Percentiles rank a stretch among this genome's conserved stretches.
Conservation (phyloP, 139 green algal species). For the Trebouxia sp. region DNA sequence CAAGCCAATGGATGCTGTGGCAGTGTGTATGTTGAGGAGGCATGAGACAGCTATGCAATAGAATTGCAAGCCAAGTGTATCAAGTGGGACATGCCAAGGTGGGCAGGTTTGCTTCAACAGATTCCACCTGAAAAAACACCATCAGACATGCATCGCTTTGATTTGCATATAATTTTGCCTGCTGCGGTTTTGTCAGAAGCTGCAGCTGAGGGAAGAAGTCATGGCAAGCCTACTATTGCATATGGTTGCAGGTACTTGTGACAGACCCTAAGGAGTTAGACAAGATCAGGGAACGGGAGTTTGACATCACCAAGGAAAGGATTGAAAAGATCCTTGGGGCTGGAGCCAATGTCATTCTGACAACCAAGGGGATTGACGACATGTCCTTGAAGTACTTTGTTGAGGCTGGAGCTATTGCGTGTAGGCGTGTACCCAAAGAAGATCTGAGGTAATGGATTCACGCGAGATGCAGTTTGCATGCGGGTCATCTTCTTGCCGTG, state of each 20-base stretch:
- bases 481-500: no score
- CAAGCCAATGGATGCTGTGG: no score
- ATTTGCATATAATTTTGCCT: not conserved
- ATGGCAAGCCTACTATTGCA: not conserved
- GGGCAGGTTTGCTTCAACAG: no score
- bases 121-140: no score
- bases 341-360: slow-evolving; percentile 97
- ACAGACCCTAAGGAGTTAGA: slow-evolving; percentile 96
- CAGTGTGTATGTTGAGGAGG: no score
- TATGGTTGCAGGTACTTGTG: slow-evolving; percentile 81
- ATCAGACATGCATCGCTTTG: no score
- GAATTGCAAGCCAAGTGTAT: no score
- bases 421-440: slow-evolving; percentile 91
- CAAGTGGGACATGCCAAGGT: no score
- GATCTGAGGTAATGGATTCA: slow-evolving; percentile 90
- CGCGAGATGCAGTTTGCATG: no score
- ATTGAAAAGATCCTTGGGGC: slow-evolving; percentile 91
- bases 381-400: slow-evolving; percentile 99
- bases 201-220: no score
- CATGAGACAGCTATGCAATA: no score
- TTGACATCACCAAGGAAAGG: slow-evolving; percentile 95
- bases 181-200: not conserved
- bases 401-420: slow-evolving; percentile 91
- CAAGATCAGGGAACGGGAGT: slow-evolving; percentile 91
- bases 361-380: slow-evolving; percentile 99